phyloP scores from a whole-genome alignment of 1,139 yeast genomes.

The Saccharomyces hybrid region DNA sequence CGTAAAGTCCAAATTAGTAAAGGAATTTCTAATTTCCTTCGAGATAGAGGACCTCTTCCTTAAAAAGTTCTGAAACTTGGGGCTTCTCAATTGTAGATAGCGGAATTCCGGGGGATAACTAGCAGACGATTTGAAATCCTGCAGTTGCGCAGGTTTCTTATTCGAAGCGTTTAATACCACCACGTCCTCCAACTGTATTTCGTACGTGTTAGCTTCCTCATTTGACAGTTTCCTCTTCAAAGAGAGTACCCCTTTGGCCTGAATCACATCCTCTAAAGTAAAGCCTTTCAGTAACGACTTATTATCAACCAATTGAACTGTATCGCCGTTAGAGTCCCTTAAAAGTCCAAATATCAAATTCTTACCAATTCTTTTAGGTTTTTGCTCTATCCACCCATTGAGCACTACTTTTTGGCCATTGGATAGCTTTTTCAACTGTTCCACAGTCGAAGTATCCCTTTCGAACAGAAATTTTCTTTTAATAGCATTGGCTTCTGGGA shows the following conservation, averaged over 20 bases:
- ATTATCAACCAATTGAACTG: conserved; percentile 55
- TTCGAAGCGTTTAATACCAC: conserved; percentile 61
- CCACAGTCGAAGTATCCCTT: conserved; percentile 1
- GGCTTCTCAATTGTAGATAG: conserved; percentile 68
- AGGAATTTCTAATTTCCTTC: conserved; percentile 43
- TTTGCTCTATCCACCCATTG: conserved; percentile 77
- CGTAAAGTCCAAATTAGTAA: conserved; percentile 48
- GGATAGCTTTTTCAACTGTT: background rate
- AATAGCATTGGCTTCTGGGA: background rate
- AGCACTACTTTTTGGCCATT: conserved; percentile 32
- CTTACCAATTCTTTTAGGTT: conserved; percentile 57
- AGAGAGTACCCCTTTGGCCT: conserved; percentile 49
- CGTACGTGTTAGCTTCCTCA: conserved; percentile 38
- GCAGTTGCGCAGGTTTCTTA: conserved; percentile 64
- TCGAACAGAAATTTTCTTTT: conserved; percentile 4
- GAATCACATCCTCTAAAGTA: conserved; percentile 68
- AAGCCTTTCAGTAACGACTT: conserved; percentile 40
- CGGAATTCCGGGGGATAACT: conserved; percentile 69
- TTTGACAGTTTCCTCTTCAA: conserved; percentile 19
- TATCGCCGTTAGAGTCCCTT: conserved; percentile 64
- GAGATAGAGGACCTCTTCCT: conserved; percentile 58
- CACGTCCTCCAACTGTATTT: conserved; percentile 46
- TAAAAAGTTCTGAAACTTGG: conserved; percentile 52
- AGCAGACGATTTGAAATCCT: conserved; percentile 42
- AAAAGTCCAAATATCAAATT: conserved; percentile 58